Evolutionary conservation across 768 basidiomycete genomes (phyloP).

Genomic region (Cytidiella melzeri): DNA sequence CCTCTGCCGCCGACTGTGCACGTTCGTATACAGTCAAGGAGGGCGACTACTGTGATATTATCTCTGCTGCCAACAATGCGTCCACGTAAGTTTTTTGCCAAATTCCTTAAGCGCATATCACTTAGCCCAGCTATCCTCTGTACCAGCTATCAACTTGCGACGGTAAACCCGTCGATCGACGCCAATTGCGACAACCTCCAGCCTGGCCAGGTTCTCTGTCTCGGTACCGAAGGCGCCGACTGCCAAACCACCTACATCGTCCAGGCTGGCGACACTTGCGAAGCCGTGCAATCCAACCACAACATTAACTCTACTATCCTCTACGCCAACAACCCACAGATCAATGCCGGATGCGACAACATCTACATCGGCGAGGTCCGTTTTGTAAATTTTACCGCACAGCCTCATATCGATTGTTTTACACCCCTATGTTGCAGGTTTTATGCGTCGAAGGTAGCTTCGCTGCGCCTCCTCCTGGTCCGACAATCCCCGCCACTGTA

Average conservation of each 20-base stretch:
- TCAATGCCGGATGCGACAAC: conserved; percentile 50
- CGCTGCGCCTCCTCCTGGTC: conserved; percentile 37
- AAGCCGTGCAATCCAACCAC: conserved; percentile 32
- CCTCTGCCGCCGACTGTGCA: conserved; percentile 35
- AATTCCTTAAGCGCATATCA: not conserved
- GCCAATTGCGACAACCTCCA: conserved; percentile 51
- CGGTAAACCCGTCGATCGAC: conserved; percentile 52
- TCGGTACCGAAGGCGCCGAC: conserved; percentile 54
- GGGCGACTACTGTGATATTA: conserved; percentile 62
- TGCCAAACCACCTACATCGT: conserved; percentile 60
- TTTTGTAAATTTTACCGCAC: conserved; percentile 5
- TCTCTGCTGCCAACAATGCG: conserved; percentile 53
- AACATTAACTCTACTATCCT: conserved; percentile 50
- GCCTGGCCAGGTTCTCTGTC: conserved; percentile 48
- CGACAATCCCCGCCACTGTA: conserved; percentile 16
- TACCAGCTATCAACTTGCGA: conserved; percentile 67
- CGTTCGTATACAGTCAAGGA: conserved; percentile 51
- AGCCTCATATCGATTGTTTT: conserved; percentile 2
- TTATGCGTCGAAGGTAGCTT: conserved; percentile 46
- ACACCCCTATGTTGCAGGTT: conserved; percentile 30
- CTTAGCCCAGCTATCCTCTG: not conserved
- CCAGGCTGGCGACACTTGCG: conserved; percentile 49
- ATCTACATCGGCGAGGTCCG: conserved; percentile 73
- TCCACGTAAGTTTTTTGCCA: conserved; percentile 45
- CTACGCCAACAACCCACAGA: conserved; percentile 68